phyloP scores from a whole-genome alignment of 2,329 filamentous ascomycete genomes.

The Aspergillus brasiliensis region DNA sequence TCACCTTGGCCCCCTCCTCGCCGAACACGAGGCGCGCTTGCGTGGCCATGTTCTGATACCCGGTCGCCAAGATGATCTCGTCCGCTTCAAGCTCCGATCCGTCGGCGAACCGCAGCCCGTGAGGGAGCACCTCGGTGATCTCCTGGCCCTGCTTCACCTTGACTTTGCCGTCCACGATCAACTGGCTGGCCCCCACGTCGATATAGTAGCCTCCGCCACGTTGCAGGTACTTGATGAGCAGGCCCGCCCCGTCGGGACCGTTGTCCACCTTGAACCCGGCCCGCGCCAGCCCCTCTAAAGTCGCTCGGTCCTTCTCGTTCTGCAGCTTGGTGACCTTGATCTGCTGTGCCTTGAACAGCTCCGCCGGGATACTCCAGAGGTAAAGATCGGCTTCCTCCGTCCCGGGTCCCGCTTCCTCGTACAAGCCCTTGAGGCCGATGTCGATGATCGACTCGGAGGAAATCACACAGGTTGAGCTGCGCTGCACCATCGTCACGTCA shows the following conservation, averaged over 20 bases:
- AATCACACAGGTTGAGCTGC: conserved; percentile 66
- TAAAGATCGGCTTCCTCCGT: conserved; percentile 68
- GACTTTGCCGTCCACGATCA: conserved; percentile 66
- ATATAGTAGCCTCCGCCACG: conserved; percentile 72
- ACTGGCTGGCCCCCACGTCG: conserved; percentile 64
- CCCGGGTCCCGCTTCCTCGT: conserved; percentile 55
- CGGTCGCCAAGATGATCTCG: conserved; percentile 62
- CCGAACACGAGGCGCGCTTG: conserved; percentile 64
- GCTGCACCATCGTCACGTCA: conserved; percentile 69
- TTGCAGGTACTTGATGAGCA: conserved; percentile 65
- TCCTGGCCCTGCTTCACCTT: conserved; percentile 65
- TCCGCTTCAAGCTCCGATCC: conserved; percentile 63
- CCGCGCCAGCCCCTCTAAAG: conserved; percentile 51
- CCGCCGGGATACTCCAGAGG: conserved; percentile 59
- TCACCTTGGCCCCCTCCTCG: conserved; percentile 61
- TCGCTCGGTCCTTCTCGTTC: conserved; percentile 36
- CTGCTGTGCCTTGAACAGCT: conserved; percentile 64
- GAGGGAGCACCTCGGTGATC: conserved; percentile 54
- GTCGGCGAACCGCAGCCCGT: conserved; percentile 57
- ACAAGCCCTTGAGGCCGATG: conserved; percentile 56
- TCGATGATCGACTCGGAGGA: conserved; percentile 57
- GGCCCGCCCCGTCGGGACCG: conserved; percentile 59
- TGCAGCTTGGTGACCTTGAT: conserved; percentile 46
- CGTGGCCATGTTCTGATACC: conserved; percentile 69
- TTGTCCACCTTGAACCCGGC: conserved; percentile 64